Conservation (phyloP, 2,329 filamentous ascomycete species). For the Dactylonectria estremocensis region DNA sequence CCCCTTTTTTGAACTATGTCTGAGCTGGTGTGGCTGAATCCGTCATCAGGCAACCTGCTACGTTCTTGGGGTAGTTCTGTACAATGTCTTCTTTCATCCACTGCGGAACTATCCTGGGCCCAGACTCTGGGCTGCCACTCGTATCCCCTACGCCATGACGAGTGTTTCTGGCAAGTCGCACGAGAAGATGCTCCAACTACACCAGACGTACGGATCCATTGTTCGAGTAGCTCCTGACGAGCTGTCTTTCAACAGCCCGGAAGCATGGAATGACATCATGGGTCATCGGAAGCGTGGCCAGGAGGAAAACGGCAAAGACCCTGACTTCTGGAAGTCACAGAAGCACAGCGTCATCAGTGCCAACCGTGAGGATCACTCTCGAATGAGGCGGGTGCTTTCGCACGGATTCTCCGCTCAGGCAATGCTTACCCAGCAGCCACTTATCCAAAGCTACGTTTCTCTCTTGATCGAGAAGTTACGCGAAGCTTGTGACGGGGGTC, state of each 20-base stretch:
- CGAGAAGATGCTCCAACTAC: slow-evolving; percentile 21
- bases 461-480: slow-evolving; percentile 56
- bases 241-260: slow-evolving; percentile 46
- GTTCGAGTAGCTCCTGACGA: slow-evolving; percentile 58
- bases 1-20: no score
- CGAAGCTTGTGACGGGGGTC: slow-evolving; percentile 43
- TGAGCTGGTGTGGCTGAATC: no score
- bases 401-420: slow-evolving; percentile 46
- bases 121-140: not conserved
- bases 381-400: slow-evolving; percentile 32
- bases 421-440: slow-evolving; percentile 44
- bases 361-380: slow-evolving; percentile 28
- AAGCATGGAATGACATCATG: slow-evolving; percentile 28
- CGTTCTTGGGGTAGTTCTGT: not conserved
- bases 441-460: slow-evolving; percentile 56
- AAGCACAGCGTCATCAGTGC: slow-evolving; percentile 24
- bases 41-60: no score
- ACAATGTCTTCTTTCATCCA: slow-evolving; percentile 16
- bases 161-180: not conserved
- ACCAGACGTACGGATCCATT: slow-evolving; percentile 50
- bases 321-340: not conserved
- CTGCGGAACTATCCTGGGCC: slow-evolving; percentile 8
- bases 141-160: not conserved
- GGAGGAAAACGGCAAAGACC: slow-evolving; percentile 25
- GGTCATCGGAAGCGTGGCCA: slow-evolving; percentile 2